These are phyloP conservation scores for Artemisia annua DNA, from an alignment of 129 eudicot genomes.

Conservation along the genomic window DNA sequence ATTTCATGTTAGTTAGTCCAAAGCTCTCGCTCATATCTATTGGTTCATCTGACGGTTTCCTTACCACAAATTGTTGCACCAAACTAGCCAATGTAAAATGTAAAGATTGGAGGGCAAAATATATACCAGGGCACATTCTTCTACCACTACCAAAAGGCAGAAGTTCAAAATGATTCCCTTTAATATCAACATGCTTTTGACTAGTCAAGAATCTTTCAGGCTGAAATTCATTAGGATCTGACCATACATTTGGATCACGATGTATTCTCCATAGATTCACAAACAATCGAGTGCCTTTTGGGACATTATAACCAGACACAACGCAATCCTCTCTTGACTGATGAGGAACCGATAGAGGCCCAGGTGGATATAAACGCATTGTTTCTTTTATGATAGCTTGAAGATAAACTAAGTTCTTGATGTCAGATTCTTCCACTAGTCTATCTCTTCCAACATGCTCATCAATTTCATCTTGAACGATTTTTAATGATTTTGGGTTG, in stretches of 20 bases:
- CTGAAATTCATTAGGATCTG: constrained; percentile 26
- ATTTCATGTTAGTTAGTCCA: constrained; percentile 27
- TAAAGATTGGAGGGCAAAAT: constrained; percentile 25
- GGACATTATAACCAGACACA: constrained; percentile 30
- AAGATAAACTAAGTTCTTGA: constrained; percentile 29
- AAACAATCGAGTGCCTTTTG: constrained; percentile 19
- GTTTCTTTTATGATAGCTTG: constrained; percentile 22
- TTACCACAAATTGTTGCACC: constrained; percentile 26
- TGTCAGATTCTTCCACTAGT: constrained; percentile 21
- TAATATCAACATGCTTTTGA: constrained; percentile 19
- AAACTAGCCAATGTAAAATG: constrained; percentile 23
- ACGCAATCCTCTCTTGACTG: constrained; percentile 29
- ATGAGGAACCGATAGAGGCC: constrained; percentile 32
- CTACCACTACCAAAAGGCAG: constrained; percentile 39
- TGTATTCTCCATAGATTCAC: constrained; percentile 31
- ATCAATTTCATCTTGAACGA: constrained; percentile 28
- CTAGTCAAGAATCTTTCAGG: constrained; percentile 41
- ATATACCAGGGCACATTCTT: constrained; percentile 38
- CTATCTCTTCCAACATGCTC: constrained; percentile 36
- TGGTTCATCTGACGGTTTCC: neutral
- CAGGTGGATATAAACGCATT: constrained; percentile 23
- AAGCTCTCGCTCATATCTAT: constrained; percentile 32
- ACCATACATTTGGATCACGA: neutral
- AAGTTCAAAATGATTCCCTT: constrained; percentile 27
- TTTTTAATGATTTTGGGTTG: constrained; percentile 16